Conservation (phyloP, 2,329 filamentous ascomycete species). For the Colletotrichum godetiae region DNA sequence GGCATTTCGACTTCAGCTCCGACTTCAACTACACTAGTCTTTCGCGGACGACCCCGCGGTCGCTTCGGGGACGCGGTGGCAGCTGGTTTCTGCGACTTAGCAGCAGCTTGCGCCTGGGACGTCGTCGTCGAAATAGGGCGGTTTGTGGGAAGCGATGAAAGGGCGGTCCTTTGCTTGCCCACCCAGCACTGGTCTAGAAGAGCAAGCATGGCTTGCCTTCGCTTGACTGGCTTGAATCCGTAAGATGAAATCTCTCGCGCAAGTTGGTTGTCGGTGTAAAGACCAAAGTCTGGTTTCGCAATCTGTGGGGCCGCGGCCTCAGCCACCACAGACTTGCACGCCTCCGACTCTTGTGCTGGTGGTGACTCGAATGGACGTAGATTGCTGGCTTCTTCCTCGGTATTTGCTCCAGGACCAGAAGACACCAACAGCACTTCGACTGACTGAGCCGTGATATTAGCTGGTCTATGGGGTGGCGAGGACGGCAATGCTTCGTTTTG, state of each 20-base stretch:
- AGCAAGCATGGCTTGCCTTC: constrained; percentile 75
- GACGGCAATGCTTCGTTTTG: background rate
- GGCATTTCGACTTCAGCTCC: constrained; percentile 15
- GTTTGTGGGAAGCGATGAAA: constrained; percentile 39
- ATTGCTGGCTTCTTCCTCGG: background rate
- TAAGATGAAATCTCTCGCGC: constrained; percentile 71
- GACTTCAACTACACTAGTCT: constrained; percentile 38
- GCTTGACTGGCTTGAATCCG: constrained; percentile 79
- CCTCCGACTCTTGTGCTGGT: background rate
- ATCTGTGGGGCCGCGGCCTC: background rate
- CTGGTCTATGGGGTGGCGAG: background rate
- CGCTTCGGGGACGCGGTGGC: constrained; percentile 37
- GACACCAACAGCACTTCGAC: background rate
- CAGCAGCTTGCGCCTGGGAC: background rate
- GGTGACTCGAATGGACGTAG: background rate
- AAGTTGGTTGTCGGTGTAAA: constrained; percentile 72
- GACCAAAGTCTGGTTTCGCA: constrained; percentile 65
- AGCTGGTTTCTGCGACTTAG: constrained; percentile 30
- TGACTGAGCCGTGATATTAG: too few species aligned
- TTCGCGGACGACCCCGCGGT: constrained; percentile 53
- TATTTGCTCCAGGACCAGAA: background rate
- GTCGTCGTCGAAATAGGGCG: constrained; percentile 25
- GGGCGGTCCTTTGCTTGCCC: constrained; percentile 55
- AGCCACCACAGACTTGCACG: background rate
- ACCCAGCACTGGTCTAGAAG: constrained; percentile 79